phyloP scores from a whole-genome alignment of 2,329 filamentous ascomycete genomes.

The Diaporthe sp. region DNA sequence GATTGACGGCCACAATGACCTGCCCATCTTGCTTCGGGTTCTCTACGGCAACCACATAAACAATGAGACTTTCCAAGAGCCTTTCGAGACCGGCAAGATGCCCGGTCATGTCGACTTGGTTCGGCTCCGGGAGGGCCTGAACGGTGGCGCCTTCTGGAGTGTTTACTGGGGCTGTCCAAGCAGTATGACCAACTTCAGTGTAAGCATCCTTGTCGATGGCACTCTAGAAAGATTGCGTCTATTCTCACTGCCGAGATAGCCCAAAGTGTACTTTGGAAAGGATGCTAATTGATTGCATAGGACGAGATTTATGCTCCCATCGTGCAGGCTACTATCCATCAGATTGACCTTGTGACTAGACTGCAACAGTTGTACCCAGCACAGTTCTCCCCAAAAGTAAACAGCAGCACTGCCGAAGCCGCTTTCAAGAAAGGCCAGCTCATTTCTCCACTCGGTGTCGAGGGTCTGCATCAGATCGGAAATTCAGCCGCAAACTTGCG shows the following conservation, averaged over 20 bases:
- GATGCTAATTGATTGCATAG: not conserved
- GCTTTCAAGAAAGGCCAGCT: slow-evolving; percentile 74
- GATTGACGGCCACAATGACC: slow-evolving; percentile 89
- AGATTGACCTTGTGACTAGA: slow-evolving; percentile 80
- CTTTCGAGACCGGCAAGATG: slow-evolving; percentile 80
- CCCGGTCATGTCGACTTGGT: slow-evolving; percentile 83
- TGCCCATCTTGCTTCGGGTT: slow-evolving; percentile 79
- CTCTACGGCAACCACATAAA: slow-evolving; percentile 85
- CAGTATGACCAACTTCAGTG: slow-evolving; percentile 79
- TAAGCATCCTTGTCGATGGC: not conserved
- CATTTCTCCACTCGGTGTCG: slow-evolving; percentile 84
- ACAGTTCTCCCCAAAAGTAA: slow-evolving; percentile 76
- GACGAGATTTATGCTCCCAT: slow-evolving; percentile 45
- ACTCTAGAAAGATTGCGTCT: not conserved
- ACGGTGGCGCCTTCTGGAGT: slow-evolving; percentile 94
- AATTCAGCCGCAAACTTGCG: slow-evolving; percentile 85
- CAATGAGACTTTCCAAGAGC: slow-evolving; percentile 77
- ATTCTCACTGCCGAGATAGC: not conserved
- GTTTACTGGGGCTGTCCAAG: slow-evolving; percentile 84
- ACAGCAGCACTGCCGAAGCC: slow-evolving; percentile 72
- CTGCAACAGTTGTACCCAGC: slow-evolving; percentile 75
- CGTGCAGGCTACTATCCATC: slow-evolving; percentile 77
- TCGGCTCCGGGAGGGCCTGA: slow-evolving; percentile 77
- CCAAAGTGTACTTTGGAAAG: not conserved
- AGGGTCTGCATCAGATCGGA: slow-evolving; percentile 94